phyloP scores from a whole-genome alignment of 2,329 filamentous ascomycete species.

The Fusarium incarnatum region DNA sequence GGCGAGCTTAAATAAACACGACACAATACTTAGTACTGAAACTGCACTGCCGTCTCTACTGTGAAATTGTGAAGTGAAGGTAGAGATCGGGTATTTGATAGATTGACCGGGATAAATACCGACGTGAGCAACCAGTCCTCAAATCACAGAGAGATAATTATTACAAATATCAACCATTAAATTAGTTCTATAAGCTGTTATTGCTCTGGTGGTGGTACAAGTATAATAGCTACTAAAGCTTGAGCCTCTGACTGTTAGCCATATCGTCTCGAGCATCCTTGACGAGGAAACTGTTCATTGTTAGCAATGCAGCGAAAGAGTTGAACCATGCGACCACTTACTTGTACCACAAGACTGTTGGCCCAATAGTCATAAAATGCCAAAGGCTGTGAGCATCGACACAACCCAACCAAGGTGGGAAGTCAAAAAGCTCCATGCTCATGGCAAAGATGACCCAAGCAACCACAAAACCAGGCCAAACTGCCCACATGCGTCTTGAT shows the following conservation, averaged over 20 bases:
- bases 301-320: slow-evolving; percentile 35
- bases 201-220: neutral
- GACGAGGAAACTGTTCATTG: slow-evolving; percentile 76
- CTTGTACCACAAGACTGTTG: slow-evolving; percentile 94
- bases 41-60: neutral
- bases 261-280: slow-evolving; percentile 88
- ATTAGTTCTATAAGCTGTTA: neutral
- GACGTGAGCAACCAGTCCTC: neutral
- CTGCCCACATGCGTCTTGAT: slow-evolving; percentile 80
- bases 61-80: neutral
- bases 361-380: slow-evolving; percentile 92
- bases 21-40: neutral
- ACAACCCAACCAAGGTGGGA: slow-evolving; percentile 83
- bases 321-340: slow-evolving; percentile 65
- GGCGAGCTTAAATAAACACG: neutral
- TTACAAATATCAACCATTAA: neutral
- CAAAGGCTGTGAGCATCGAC: slow-evolving; percentile 95
- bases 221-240: slow-evolving; percentile 58
- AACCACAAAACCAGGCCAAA: slow-evolving; percentile 91
- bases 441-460: slow-evolving; percentile 93
- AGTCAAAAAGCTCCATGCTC: slow-evolving; percentile 96
- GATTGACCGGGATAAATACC: neutral
- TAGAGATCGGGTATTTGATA: neutral
- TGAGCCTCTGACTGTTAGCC: slow-evolving; percentile 73
- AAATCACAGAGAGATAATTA: neutral